These are phyloP conservation scores for Podaxis sp. DNA, from an alignment of 768 basidiomycete species.

Conservation along the genomic window DNA sequence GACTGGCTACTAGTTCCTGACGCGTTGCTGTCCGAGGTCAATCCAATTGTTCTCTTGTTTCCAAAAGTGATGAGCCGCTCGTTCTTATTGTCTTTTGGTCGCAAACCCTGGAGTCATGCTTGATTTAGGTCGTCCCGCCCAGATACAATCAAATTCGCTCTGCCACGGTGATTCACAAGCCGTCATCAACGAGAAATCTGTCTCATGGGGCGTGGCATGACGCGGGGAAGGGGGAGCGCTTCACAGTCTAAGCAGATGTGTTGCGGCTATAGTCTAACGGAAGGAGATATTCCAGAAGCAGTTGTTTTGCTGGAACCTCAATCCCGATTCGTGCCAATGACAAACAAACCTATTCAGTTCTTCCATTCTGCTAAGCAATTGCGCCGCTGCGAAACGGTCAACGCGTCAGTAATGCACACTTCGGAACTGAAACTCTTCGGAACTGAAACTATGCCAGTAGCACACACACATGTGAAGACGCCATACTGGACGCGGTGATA, in stretches of 20 bases:
- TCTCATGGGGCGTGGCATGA: neutral
- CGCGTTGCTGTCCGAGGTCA: constrained; percentile 13
- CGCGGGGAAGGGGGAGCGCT: neutral
- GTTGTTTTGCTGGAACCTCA: neutral
- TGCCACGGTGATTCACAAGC: neutral
- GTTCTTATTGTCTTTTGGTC: constrained; percentile 17
- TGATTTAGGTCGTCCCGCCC: constrained; percentile 9
- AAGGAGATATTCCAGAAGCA: constrained; percentile 1
- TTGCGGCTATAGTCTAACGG: neutral
- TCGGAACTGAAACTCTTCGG: neutral
- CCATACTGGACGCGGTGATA: neutral
- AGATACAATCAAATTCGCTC: constrained; percentile 14
- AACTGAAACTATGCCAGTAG: neutral
- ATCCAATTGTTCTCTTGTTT: constrained; percentile 19
- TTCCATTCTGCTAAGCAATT: constrained; percentile 7
- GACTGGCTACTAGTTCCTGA: constrained; percentile 5
- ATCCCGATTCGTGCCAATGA: neutral
- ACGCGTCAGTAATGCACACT: neutral
- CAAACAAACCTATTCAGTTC: neutral
- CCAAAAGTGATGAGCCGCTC: constrained; percentile 18
- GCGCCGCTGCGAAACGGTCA: neutral
- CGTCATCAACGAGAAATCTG: neutral
- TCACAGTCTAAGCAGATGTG: neutral
- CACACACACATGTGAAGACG: neutral
- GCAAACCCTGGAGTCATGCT: constrained; percentile 12